A percentile compares a stretch with the other conserved stretches of the same genome.
Evolutionary conservation across 306 rosid species (phyloP).

Genomic region (Vigna mungo): DNA sequence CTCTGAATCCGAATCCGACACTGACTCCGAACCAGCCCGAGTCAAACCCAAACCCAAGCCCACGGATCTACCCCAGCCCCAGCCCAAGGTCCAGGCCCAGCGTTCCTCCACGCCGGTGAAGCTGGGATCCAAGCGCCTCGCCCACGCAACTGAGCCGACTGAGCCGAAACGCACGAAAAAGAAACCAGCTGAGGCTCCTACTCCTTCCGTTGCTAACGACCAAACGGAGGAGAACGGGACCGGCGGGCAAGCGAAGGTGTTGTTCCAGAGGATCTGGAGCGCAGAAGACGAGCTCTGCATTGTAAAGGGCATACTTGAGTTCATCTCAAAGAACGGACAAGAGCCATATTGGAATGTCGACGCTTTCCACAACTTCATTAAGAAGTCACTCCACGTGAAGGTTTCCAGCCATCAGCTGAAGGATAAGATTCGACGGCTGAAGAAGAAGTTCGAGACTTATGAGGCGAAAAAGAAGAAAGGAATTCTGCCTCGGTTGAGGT

Average conservation of each 20-base stretch:
- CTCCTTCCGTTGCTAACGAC: not conserved
- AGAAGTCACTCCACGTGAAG: conserved; percentile 53
- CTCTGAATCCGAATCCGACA: no score
- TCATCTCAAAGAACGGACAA: conserved; percentile 36
- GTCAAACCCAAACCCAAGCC: conserved; percentile 42
- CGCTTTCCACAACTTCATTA: conserved; percentile 55
- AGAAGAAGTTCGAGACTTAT: conserved; percentile 55
- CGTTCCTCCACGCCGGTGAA: conserved; percentile 42
- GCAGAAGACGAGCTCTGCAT: conserved; percentile 61
- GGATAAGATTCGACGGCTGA: conserved; percentile 66
- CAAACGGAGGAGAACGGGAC: conserved; percentile 18
- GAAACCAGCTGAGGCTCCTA: not conserved
- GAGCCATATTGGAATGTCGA: conserved; percentile 43
- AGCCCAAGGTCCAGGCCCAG: conserved; percentile 16
- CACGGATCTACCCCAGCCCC: conserved; percentile 46
- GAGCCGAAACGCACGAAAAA: conserved; percentile 52
- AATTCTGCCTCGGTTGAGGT: conserved; percentile 9
- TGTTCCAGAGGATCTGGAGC: conserved; percentile 62
- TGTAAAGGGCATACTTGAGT: conserved; percentile 57
- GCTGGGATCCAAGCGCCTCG: conserved; percentile 47
- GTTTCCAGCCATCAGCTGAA: conserved; percentile 48
- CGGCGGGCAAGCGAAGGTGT: not conserved
- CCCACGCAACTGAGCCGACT: not conserved
- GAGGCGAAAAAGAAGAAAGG: conserved; percentile 43
- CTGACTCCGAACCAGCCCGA: no score